Evolutionary conservation across 441 rosid species (phyloP).

Genomic region (Adansonia madagascariensis): DNA sequence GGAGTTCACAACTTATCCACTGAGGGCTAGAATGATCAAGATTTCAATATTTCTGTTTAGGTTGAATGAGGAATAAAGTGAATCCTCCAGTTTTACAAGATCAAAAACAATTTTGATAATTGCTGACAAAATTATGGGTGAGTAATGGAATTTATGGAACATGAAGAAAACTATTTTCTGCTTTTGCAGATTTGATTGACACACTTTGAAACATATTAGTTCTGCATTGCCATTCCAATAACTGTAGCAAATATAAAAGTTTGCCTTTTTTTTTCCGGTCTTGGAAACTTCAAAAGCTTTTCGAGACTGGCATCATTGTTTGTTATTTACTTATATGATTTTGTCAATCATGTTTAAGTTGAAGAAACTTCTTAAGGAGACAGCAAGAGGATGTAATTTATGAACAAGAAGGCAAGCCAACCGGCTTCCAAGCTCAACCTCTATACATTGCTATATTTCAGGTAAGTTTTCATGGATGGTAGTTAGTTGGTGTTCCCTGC

Average conservation of each 20-base stretch:
- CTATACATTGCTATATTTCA: not conserved
- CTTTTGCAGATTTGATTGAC: not conserved
- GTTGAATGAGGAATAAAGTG: not conserved
- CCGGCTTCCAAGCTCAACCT: not conserved
- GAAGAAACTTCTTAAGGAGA: not conserved
- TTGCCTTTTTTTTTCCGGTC: not conserved
- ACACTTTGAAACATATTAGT: not conserved
- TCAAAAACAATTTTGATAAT: not conserved
- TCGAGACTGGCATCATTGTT: not conserved
- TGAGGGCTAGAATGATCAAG: not conserved
- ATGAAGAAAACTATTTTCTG: not conserved
- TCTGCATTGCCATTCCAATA: not conserved
- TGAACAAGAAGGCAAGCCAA: not conserved
- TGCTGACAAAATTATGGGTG: not conserved
- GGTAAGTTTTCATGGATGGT: not conserved
- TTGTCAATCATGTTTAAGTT: not conserved
- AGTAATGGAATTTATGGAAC: not conserved
- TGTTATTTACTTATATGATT: not conserved
- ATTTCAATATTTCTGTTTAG: not conserved
- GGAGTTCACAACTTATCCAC: not conserved
- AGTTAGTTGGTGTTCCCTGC: not conserved
- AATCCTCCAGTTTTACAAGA: slow-evolving; percentile 5
- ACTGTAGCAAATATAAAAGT: not conserved
- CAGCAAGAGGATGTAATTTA: not conserved
- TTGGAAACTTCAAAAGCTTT: not conserved